Percentiles rank a stretch among this genome's conserved stretches.
Conservation (phyloP, 2,329 filamentous ascomycete species). For the Magnaporthiopsis incrustans region DNA sequence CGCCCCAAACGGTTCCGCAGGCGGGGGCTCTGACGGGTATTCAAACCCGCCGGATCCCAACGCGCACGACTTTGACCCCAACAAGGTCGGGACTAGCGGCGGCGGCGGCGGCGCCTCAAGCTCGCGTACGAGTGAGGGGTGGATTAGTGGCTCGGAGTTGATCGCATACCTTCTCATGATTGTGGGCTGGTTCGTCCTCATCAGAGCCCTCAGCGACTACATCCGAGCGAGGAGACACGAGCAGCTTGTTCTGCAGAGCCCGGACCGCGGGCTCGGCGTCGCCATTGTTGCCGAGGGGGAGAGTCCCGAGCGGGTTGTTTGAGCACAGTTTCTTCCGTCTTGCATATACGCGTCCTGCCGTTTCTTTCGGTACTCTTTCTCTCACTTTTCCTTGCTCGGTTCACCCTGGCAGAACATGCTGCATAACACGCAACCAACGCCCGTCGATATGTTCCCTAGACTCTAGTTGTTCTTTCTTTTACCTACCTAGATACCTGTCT, state of each 20-base stretch:
- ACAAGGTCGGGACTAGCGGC: slow-evolving; percentile 43
- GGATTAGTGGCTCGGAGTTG: slow-evolving; percentile 72
- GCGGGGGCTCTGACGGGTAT: slow-evolving; percentile 39
- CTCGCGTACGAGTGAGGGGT: slow-evolving; percentile 35
- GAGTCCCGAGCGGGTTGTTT: slow-evolving; percentile 68
- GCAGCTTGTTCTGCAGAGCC: slow-evolving; percentile 85
- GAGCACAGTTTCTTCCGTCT: slow-evolving; percentile 15
- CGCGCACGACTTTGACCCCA: slow-evolving; percentile 77
- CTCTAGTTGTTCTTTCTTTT: too few relatives aligned
- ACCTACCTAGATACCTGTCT: too few relatives aligned
- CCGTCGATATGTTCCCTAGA: too few relatives aligned
- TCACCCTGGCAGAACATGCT: not conserved
- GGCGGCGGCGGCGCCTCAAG: slow-evolving; percentile 27
- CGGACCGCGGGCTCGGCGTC: slow-evolving; percentile 76
- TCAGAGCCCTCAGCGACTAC: slow-evolving; percentile 88
- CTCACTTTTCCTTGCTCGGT: not conserved
- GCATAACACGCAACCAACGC: too few relatives aligned
- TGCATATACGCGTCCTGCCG: not conserved
- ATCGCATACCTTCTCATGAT: slow-evolving; percentile 92
- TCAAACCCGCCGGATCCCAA: slow-evolving; percentile 79
- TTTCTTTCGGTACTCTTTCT: not conserved
- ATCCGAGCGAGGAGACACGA: slow-evolving; percentile 82
- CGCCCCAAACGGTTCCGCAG: slow-evolving; percentile 28
- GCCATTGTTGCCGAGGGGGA: slow-evolving; percentile 85
- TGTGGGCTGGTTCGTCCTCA: slow-evolving; percentile 95